Percentiles rank a stretch among this genome's conserved stretches.
Conservation (phyloP, 164 flowering plant species). For the Annona cherimola region DNA sequence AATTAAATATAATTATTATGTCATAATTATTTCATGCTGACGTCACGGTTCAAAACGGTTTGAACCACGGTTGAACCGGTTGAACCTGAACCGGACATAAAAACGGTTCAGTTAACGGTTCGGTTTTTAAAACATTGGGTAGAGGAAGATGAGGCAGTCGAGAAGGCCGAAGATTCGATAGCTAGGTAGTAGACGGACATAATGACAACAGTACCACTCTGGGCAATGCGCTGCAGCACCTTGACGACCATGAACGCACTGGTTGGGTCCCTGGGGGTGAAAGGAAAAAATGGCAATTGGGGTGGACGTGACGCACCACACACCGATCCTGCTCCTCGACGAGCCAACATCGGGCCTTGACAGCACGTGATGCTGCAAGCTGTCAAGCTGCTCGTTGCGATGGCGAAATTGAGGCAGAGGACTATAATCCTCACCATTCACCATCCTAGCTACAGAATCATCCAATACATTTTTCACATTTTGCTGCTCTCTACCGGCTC, state of each 20-base stretch:
- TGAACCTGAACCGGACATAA: no score
- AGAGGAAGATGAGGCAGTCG: slow-evolving; percentile 67
- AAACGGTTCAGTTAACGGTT: no score
- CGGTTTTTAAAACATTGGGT: no score
- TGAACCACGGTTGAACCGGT: no score
- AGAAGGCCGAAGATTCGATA: slow-evolving; percentile 50
- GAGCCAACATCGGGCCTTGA: slow-evolving; percentile 98
- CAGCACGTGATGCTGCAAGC: slow-evolving; percentile 74
- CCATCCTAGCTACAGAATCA: slow-evolving; percentile 81
- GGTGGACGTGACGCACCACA: slow-evolving; percentile 80
- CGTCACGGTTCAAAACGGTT: no score
- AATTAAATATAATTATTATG: no score
- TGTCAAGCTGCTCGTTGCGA: slow-evolving; percentile 57
- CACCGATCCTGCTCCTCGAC: slow-evolving; percentile 66
- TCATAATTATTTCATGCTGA: no score
- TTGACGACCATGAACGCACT: slow-evolving; percentile 78
- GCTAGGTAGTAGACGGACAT: slow-evolving; percentile 65
- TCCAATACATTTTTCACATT: slow-evolving; percentile 51
- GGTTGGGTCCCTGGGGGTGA: slow-evolving; percentile 94
- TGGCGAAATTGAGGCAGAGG: slow-evolving; percentile 57
- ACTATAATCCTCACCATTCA: slow-evolving; percentile 74
- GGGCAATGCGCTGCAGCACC: slow-evolving; percentile 53
- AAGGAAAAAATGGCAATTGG: slow-evolving; percentile 82
- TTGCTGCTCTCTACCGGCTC: slow-evolving; percentile 71
- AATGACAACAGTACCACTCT: slow-evolving; percentile 58